Conservation (phyloP, 495 filamentous ascomycete genomes). For the Lasiosphaeria ovina region DNA sequence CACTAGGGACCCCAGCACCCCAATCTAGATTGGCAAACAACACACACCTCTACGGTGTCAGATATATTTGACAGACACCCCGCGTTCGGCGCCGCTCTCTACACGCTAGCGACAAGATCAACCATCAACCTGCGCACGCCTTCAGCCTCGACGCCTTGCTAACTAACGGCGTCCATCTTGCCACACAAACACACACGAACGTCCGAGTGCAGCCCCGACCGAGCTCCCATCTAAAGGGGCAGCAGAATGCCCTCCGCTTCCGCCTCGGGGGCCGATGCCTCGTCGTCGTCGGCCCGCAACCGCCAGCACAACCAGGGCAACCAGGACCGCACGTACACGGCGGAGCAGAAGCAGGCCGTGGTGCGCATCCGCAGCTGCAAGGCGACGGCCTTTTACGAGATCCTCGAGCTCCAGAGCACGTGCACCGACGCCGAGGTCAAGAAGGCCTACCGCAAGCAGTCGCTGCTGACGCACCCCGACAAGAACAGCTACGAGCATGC, state of each 20-base stretch:
- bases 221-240: background rate
- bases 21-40: too few species aligned
- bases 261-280: constrained; percentile 68
- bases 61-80: too few species aligned
- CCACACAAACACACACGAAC: too few species aligned
- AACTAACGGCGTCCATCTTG: too few species aligned
- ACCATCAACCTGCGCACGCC: too few species aligned
- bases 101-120: too few species aligned
- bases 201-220: background rate
- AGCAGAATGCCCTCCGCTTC: constrained; percentile 71
- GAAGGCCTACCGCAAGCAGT: constrained; percentile 89
- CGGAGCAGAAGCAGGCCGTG: constrained; percentile 87
- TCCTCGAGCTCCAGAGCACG: constrained; percentile 63
- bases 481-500: constrained; percentile 97
- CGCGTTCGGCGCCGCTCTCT: too few species aligned
- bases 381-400: constrained; percentile 87
- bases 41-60: too few species aligned
- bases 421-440: constrained; percentile 82
- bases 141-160: too few species aligned
- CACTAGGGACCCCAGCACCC: too few species aligned
- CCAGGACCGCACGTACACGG: constrained; percentile 82
- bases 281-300: constrained; percentile 59
- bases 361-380: constrained; percentile 79
- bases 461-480: constrained; percentile 88
- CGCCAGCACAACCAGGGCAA: constrained; percentile 88